Evolutionary conservation across 2,329 filamentous ascomycete genomes (phyloP), one percentile per base, ranked within the genome.

Genomic region (Parasarocladium wereldwijsianum): DNA sequence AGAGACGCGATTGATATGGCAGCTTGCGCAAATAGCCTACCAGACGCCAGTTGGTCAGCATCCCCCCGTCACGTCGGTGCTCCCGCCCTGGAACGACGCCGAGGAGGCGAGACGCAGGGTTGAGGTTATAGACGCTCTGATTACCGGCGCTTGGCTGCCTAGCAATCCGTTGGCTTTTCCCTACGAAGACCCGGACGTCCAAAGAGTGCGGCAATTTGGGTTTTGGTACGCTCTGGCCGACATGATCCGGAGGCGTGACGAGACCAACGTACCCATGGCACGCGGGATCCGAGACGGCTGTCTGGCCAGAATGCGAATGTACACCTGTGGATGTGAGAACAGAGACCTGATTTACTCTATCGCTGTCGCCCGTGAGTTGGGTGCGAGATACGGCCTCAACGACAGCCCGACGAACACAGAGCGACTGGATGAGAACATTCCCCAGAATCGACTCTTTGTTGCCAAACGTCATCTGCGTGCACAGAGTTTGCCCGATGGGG

Each of bases 301-400:
- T 2, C 58, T 93, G 17, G 53, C 52, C 4, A 64, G 65, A 30
- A 70, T 84, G 50, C 74, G 83, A 18, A 66, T 66, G 33, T 62
- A 87, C 14, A 64, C 93, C 9, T 79, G 84, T 40, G 78, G 78
- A 27, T 70, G 77, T 15, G 86, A 94, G 55, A 90, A 87, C 44
- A 74, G 86, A 31, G 85, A 94, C 48, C 77, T 93, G 12, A 70
- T 94, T 33, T 93, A 93, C 54, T 90, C 82, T 0, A 77, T 93
- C 39, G 82, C 81, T 7, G 71, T 93, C 32, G 74, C 80, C 11
- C 74, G 84, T 16, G 73, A 86, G 37, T 63, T 85, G 29, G 75
- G 79, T 26, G 72, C 26, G 8, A 31, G 16, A 5, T 72, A 66
- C 44, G 66, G 67, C 10, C 58, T 71, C 8, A 67, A 65, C 38